Evolutionary conservation across 208 protist genomes (phyloP).

Genomic region (Acanthamoeba culbertsoni): DNA sequence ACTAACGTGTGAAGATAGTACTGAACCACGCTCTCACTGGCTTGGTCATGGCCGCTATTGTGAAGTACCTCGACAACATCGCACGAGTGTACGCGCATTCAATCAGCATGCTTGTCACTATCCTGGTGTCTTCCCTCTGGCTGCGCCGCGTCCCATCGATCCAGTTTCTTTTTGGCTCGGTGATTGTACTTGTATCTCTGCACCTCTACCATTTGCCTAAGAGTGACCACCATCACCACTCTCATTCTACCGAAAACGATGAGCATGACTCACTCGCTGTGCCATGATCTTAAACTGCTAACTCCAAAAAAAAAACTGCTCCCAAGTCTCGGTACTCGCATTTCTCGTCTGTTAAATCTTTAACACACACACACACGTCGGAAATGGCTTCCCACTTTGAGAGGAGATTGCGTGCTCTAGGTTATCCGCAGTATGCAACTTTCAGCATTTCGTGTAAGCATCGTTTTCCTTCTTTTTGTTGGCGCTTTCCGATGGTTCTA

Average conservation of each 20-base stretch:
- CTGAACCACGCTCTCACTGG: background rate
- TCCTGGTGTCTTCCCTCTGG: background rate
- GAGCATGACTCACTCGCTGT: background rate
- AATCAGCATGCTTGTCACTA: background rate
- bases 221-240: background rate
- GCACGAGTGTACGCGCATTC: background rate
- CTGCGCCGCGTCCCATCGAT: background rate
- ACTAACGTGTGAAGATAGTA: background rate
- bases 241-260: background rate
- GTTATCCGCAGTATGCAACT: background rate
- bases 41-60: background rate
- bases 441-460: background rate
- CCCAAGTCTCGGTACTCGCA: too few species aligned
- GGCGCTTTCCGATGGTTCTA: background rate
- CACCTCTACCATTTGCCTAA: background rate
- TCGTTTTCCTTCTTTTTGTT: background rate
- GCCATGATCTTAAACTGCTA: too few species aligned
- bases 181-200: background rate
- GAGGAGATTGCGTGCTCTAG: background rate
- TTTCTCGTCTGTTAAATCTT: too few species aligned
- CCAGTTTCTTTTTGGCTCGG: background rate
- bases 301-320: too few species aligned
- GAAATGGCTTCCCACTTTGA: background rate
- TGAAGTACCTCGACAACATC: slow-evolving; percentile 15
- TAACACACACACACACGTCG: too few species aligned